Base-by-base conservation (phyloP, 768 basidiomycete genomes). In the Termitomyces sp. region DNA sequence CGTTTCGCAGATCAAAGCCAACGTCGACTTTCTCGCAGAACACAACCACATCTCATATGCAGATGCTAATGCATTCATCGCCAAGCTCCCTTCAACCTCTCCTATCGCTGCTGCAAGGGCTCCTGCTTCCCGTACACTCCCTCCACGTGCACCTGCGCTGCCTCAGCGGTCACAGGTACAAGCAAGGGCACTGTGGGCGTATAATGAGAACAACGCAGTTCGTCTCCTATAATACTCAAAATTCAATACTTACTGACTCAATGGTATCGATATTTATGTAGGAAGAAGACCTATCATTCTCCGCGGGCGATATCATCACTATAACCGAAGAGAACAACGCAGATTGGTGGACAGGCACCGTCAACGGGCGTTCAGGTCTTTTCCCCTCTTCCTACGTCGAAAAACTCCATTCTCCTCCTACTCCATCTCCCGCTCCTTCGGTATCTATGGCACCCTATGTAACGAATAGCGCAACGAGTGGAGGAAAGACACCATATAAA, bases 261-360 rank as follows among this genome's bases (percentile, higher is more conserved):
- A n/a, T 31, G 39, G 20, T 31, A 22, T 50, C 5, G 9, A 25
- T 16, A 23, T 25, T 44, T 47, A 7, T 29, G 5, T 64, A 93
- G 88, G 88, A 91, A 12, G 82, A 86, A n/a, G 93, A 96, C 65
- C 76, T 96, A 7, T 81, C 84, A 1, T 94, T 96, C 76, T 66
- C 73, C 25, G 68, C 79, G 0, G 93, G 91, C 3, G 93, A 94
- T 63, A 74, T 83, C 42, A 80, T 96, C 55, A 88, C 91, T 54
- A 78, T 96, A 54, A 67, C 89, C 39, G 81, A 86, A 54, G 89
- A 94, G 65, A 88, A 83, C 42, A 92, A 94, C 54, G 75, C 75
- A 3, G 93, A 94, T 67, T 94, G 93, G 93, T 96, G 91, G 91
- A 82, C 79, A 7, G 92, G 93, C 25, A 76, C 69, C 56, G 62